phyloP scores from a whole-genome alignment of 2,329 filamentous ascomycete genomes.

The Epichloe glyceriae region DNA sequence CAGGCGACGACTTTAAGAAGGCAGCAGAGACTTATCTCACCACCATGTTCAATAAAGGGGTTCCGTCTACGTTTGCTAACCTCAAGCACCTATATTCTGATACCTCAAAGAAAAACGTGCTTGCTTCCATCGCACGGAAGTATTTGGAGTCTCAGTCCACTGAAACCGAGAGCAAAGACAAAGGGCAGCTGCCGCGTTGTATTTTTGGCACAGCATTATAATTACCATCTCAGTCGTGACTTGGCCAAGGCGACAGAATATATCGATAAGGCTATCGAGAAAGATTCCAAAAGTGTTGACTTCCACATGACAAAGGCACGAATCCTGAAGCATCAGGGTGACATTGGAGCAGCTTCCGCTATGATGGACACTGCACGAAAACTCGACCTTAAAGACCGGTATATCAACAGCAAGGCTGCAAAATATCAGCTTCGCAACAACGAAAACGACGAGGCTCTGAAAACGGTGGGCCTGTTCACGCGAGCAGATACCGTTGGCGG shows the following conservation, averaged over 20 bases:
- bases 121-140: slow-evolving; percentile 64
- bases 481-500: slow-evolving; percentile 80
- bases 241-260: slow-evolving; percentile 69
- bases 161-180: slow-evolving; percentile 32
- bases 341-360: slow-evolving; percentile 66
- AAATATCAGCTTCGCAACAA: slow-evolving; percentile 94
- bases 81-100: slow-evolving; percentile 86
- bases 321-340: slow-evolving; percentile 82
- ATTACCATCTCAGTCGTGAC: slow-evolving; percentile 79
- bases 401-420: slow-evolving; percentile 96
- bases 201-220: slow-evolving; percentile 97
- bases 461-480: slow-evolving; percentile 89
- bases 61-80: slow-evolving; percentile 93
- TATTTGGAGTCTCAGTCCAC: slow-evolving; percentile 53
- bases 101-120: slow-evolving; percentile 58
- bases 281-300: slow-evolving; percentile 72
- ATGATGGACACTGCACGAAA: slow-evolving; percentile 78
- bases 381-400: slow-evolving; percentile 80
- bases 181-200: slow-evolving; percentile 70
- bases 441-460: slow-evolving; percentile 72
- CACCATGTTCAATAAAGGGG: slow-evolving; percentile 78
- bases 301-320: slow-evolving; percentile 92
- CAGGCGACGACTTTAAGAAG: slow-evolving; percentile 65
- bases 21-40: slow-evolving; percentile 70
- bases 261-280: slow-evolving; percentile 69